Percentiles rank a stretch among this genome's conserved stretches.
phyloP scores from a whole-genome alignment of 371 early-diverging fungal species.

The Apophysomyces sp. region DNA sequence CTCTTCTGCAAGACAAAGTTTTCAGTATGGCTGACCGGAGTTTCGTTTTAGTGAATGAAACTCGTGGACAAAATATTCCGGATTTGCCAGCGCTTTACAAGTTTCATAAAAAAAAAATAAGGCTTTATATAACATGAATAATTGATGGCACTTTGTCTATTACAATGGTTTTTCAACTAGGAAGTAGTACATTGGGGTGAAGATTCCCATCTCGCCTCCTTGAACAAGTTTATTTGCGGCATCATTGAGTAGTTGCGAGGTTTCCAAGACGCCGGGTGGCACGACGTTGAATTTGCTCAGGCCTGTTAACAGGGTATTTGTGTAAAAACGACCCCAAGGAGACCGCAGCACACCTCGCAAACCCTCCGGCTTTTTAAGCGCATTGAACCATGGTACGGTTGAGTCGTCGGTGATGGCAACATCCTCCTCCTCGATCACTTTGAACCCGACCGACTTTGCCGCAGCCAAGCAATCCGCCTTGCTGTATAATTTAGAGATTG shows the following conservation, averaged over 20 bases:
- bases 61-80: too few species aligned
- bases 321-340: conserved; percentile 51
- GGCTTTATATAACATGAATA: too few species aligned
- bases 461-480: conserved; percentile 62
- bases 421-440: conserved; percentile 62
- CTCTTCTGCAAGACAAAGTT: too few species aligned
- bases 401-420: conserved; percentile 56
- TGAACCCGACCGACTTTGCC: conserved; percentile 71
- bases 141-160: not conserved
- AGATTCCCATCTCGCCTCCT: conserved; percentile 71
- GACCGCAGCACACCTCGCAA: conserved; percentile 55
- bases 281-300: conserved; percentile 68
- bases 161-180: conserved; percentile 68
- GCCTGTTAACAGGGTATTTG: conserved; percentile 58
- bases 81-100: too few species aligned
- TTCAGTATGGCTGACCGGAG: too few species aligned
- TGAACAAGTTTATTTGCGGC: conserved; percentile 72
- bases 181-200: conserved; percentile 85
- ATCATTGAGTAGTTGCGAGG: conserved; percentile 64
- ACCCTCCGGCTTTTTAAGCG: conserved; percentile 50
- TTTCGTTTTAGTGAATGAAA: too few species aligned
- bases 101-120: too few species aligned
- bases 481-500: conserved; percentile 72
- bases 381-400: conserved; percentile 68
- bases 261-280: conserved; percentile 69